These are phyloP conservation scores for Hypoxylon subgilvum DNA, from an alignment of 495 filamentous ascomycete genomes.

Conservation along the genomic window DNA sequence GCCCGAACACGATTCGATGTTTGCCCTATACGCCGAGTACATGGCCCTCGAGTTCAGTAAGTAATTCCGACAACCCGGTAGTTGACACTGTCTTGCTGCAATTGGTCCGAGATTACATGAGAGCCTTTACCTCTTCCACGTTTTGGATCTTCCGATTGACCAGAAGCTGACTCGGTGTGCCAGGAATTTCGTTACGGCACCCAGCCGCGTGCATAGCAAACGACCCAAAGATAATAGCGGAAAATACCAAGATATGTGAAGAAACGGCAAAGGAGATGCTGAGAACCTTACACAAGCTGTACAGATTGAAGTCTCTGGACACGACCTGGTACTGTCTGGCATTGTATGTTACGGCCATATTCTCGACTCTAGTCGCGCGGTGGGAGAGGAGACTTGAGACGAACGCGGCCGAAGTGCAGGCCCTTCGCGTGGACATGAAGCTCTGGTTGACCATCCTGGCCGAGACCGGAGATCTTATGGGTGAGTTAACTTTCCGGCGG, in stretches of 20 bases:
- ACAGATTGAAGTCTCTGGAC: constrained; percentile 70
- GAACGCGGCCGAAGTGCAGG: constrained; percentile 57
- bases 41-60: constrained; percentile 55
- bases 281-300: constrained; percentile 61
- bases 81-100: too few relatives aligned
- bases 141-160: background rate
- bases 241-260: constrained; percentile 72
- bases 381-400: constrained; percentile 69
- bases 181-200: constrained; percentile 61
- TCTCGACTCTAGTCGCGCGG: constrained; percentile 72
- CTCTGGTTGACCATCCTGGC: constrained; percentile 70
- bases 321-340: constrained; percentile 79
- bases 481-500: constrained; percentile 51
- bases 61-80: background rate
- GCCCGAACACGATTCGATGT: constrained; percentile 58
- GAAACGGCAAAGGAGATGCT: constrained; percentile 69
- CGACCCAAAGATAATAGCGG: constrained; percentile 63
- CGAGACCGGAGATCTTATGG: constrained; percentile 67
- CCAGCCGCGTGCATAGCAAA: constrained; percentile 71
- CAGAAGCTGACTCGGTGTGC: constrained; percentile 34
- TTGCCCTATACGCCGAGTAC: constrained; percentile 55
- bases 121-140: background rate
- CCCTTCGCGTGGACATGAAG: constrained; percentile 69
- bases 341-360: constrained; percentile 74
- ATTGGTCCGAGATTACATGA: constrained; percentile 9